Base-by-base conservation (phyloP, 2,329 filamentous ascomycete genomes). In the Fusarium oligoseptatum region DNA sequence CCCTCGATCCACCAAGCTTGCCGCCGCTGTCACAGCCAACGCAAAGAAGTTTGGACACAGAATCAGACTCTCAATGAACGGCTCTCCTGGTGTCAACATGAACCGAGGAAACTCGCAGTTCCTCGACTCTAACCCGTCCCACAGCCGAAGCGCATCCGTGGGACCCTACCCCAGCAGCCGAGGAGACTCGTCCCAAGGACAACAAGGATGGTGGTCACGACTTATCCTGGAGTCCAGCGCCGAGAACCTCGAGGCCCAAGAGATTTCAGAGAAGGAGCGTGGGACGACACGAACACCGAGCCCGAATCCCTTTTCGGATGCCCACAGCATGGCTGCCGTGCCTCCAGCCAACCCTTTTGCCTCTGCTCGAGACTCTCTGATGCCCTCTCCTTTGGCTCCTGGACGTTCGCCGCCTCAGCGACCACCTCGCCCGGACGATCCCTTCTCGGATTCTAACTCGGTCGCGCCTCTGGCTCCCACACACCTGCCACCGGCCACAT, bases 71-170 rank as follows among this genome's bases (percentile, higher is more conserved):
- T 74, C 72, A 15, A 67, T 64, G 27, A 68, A 64, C 55, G 81
- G 82, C 65, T 81, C 79, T 10, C 81, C 85, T 3, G 84, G 82
- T 56, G 85, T 89, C 34, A 85, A 89, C 66, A 82, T 89, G 71
- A 85, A 90, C 78, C 83, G 87, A 57, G 87, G 87, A 8, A 88
- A 87, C 73, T 89, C 88, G 10, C 88, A 90, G 73, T 89, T 88
- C 70, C 81, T 85, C 68, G 82, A 84, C 27, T 65, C 79, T 2
- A 67, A 74, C 61, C 69, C 71, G 14, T 78, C 78, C 32, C 84
- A 85, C 71, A 86, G 83, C 68, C 83, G 84, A 36, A 83, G 80
- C 52, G 83, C 81, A 55, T 84, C 85, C 11, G 76, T 72, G 43
- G 68, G 60, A 37, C 52, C 56, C 34, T 60, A 71, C 41, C 56